Conservation (phyloP, 495 filamentous ascomycete genomes). For the Talaromyces ruber region DNA sequence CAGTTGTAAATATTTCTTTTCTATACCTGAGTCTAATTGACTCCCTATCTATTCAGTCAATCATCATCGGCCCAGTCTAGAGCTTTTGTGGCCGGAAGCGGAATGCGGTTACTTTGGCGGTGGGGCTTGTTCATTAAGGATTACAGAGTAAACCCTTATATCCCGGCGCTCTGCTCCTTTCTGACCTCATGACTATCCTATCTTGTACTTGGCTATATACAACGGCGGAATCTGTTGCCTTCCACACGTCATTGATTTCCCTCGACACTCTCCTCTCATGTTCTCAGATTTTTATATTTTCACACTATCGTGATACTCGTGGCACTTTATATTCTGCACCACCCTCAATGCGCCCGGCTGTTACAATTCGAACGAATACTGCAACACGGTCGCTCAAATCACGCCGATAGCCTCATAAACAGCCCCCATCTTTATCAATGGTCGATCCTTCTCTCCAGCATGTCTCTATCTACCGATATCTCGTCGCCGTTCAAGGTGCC, state of each 20-base stretch:
- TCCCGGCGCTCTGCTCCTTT: not conserved
- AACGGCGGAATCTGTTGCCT: not conserved
- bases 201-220: not conserved
- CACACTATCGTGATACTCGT: no score
- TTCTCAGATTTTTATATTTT: no score
- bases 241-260: not conserved
- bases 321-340: not conserved
- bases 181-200: not conserved
- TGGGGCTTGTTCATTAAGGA: not conserved
- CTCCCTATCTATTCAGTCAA: not conserved
- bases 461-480: constrained; percentile 20
- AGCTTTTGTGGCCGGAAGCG: not conserved
- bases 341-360: not conserved
- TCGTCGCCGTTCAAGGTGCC: constrained; percentile 41
- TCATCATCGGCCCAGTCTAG: no score
- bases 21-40: no score
- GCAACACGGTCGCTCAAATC: not conserved
- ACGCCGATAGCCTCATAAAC: not conserved
- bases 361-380: not conserved
- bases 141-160: no score
- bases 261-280: not conserved
- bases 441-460: not conserved
- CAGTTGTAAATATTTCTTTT: not conserved
- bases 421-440: not conserved
- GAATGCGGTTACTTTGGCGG: not conserved